Evolutionary conservation across 2,329 filamentous ascomycete species (phyloP).

Genomic region (Trichoderma atrobrunneum): DNA sequence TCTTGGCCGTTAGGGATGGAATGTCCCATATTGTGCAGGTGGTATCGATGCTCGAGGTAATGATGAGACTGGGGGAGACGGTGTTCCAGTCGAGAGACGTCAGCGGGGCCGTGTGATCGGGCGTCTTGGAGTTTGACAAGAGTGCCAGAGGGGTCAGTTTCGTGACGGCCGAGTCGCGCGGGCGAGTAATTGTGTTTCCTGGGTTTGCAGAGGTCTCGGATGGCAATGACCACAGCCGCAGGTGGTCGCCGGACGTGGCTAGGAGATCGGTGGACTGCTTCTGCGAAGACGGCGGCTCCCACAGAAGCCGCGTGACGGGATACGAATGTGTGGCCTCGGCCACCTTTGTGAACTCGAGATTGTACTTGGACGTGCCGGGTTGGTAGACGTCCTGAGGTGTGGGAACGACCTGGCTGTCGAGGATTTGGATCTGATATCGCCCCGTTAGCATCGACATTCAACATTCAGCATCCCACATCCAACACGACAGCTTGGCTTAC

Average conservation of each 20-base stretch:
- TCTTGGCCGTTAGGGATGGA: constrained; percentile 94
- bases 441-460: neutral
- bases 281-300: constrained; percentile 92
- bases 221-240: constrained; percentile 90
- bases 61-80: constrained; percentile 93
- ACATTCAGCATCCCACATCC: neutral
- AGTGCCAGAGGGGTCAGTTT: constrained; percentile 92
- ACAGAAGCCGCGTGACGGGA: constrained; percentile 89
- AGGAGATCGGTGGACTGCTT: constrained; percentile 95
- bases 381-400: constrained; percentile 67
- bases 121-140: constrained; percentile 96
- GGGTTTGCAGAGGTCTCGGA: constrained; percentile 55
- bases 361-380: constrained; percentile 69
- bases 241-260: constrained; percentile 90
- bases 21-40: constrained; percentile 99
- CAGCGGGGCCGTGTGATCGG: constrained; percentile 93
- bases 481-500: constrained; percentile 49
- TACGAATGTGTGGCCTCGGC: constrained; percentile 98
- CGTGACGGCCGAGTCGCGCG: constrained; percentile 57
- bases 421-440: constrained; percentile 78
- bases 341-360: constrained; percentile 85
- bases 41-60: constrained; percentile 97
- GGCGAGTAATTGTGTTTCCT: constrained; percentile 66
- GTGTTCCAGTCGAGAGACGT: constrained; percentile 99
- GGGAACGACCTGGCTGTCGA: constrained; percentile 77